phyloP scores from a whole-genome alignment of 306 rosid species.

The Cicer pinnatifidum region DNA sequence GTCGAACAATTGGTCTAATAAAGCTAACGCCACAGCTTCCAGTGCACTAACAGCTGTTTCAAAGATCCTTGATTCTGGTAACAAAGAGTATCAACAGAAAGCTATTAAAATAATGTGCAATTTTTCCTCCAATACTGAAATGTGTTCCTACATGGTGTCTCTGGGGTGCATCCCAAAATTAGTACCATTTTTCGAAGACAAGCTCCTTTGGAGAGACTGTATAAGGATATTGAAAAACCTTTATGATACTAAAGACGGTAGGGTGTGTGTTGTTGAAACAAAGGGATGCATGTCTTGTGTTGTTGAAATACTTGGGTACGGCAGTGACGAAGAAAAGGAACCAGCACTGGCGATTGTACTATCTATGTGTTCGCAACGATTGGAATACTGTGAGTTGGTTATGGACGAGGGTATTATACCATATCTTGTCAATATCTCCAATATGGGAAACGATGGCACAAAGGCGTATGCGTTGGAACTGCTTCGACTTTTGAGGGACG shows the following conservation, averaged over 20 bases:
- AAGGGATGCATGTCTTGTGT: conserved; percentile 72
- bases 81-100: conserved; percentile 52
- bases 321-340: conserved; percentile 64
- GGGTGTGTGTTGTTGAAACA: conserved; percentile 59
- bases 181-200: conserved; percentile 57
- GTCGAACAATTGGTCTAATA: conserved; percentile 49
- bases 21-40: conserved; percentile 49
- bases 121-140: conserved; percentile 54
- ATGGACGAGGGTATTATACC: conserved; percentile 81
- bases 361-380: conserved; percentile 77
- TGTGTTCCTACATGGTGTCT: conserved; percentile 58
- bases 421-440: conserved; percentile 59
- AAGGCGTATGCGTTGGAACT: conserved; percentile 62
- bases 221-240: conserved; percentile 60
- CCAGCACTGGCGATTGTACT: conserved; percentile 71
- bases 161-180: conserved; percentile 67
- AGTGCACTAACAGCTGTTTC: conserved; percentile 55
- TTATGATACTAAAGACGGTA: conserved; percentile 57
- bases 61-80: conserved; percentile 62
- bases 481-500: conserved; percentile 69
- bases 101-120: conserved; percentile 59
- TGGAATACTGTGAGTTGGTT: conserved; percentile 68
- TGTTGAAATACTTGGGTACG: conserved; percentile 58
- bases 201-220: conserved; percentile 50
- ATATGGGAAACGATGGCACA: conserved; percentile 62